Percentiles rank a stretch among this genome's conserved stretches.
These are phyloP conservation scores for Spathaspora passalidarum DNA, from an alignment of 805 yeast genomes.

Conservation along the genomic window DNA sequence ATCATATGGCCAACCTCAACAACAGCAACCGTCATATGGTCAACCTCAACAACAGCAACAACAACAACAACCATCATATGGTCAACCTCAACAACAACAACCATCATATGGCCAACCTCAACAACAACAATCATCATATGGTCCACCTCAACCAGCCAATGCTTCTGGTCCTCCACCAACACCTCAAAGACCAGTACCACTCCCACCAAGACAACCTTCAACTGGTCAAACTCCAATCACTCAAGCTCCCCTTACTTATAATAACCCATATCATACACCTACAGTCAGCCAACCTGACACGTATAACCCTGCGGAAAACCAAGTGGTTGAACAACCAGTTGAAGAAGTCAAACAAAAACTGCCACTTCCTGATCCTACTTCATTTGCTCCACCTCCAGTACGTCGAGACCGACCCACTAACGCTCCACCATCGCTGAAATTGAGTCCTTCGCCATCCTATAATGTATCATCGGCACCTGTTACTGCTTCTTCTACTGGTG, in stretches of 20 bases:
- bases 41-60: background rate
- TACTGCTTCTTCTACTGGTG: constrained; percentile 1
- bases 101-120: constrained; percentile 8
- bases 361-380: constrained; percentile 34
- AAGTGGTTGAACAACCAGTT: constrained; percentile 1
- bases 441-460: background rate
- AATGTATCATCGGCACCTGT: background rate
- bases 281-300: constrained; percentile 8
- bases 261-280: constrained; percentile 7
- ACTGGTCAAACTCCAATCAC: constrained; percentile 1
- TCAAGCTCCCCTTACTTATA: constrained; percentile 2
- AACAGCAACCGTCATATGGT: constrained; percentile 4
- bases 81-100: constrained; percentile 5
- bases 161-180: background rate
- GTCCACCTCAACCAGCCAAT: background rate
- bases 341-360: constrained; percentile 1
- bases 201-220: constrained; percentile 8
- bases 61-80: constrained; percentile 5
- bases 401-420: constrained; percentile 26
- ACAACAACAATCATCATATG: constrained; percentile 2
- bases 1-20: constrained; percentile 9
- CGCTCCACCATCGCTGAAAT: background rate
- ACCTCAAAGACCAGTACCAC: constrained; percentile 2
- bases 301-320: background rate
- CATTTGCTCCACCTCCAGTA: constrained; percentile 42